phyloP scores from a whole-genome alignment of 1,284 basidiomycete genomes.

The Sphaerobolus stellatus region DNA sequence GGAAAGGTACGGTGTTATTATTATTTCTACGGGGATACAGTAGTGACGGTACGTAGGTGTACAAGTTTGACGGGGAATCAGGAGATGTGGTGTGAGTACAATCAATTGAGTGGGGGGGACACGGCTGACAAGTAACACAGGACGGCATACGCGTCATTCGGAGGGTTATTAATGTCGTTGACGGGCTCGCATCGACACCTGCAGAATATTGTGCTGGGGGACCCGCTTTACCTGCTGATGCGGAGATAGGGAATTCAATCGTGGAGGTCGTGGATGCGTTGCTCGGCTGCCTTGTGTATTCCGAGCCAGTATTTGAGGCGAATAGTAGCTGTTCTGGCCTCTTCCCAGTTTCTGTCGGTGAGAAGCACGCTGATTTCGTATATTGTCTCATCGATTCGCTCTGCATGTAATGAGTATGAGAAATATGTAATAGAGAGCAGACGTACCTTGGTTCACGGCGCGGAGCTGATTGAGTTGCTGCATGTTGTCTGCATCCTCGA shows the following conservation, averaged over 20 bases:
- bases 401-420: conserved; percentile 36
- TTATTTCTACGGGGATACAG: not conserved
- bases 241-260: conserved; percentile 58
- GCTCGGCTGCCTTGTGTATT: conserved; percentile 68
- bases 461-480: conserved; percentile 55
- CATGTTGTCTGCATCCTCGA: conserved; percentile 62
- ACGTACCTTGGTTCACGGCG: conserved; percentile 62
- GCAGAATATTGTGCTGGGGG: conserved; percentile 88
- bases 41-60: conserved; percentile 59
- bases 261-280: conserved; percentile 20
- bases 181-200: conserved; percentile 93
- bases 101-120: too few species aligned
- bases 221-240: conserved; percentile 89
- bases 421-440: not conserved
- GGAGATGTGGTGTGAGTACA: conserved; percentile 74
- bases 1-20: conserved; percentile 74
- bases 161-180: conserved; percentile 94
- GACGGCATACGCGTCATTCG: conserved; percentile 94
- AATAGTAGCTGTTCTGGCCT: conserved; percentile 61
- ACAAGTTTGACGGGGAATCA: conserved; percentile 91
- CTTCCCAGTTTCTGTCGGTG: conserved; percentile 51
- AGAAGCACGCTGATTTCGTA: conserved; percentile 53
- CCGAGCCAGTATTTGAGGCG: conserved; percentile 76
- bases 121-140: too few species aligned
- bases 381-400: conserved; percentile 50